Base-by-base conservation (phyloP, 2,329 filamentous ascomycete species). In the Rhinocladiella mackenziei region DNA sequence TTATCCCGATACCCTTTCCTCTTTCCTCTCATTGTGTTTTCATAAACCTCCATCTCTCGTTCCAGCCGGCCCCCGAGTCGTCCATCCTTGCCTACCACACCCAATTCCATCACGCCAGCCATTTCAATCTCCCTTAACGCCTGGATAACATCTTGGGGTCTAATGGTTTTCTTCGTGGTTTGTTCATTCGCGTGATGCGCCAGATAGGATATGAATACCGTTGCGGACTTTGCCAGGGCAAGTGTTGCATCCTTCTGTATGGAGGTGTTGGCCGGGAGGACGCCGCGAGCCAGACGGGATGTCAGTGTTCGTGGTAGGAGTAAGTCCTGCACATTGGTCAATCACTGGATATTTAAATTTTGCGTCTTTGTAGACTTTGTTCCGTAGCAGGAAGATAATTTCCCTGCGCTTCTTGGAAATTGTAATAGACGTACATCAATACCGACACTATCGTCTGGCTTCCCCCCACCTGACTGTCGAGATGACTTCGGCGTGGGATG, bases 191-290 rank as follows among this genome's bases (percentile, higher is more conserved):
- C 76, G 51, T 78, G 80, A 46, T 48, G n/a, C 34, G 35, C 46
- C 6, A 39, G 44, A 60, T 82, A 81, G 48, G 76, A 82, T 13
- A 83, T 75, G 61, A 83, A 83, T 3, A 83, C 80, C 3, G 80
- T 83, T 19, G 80, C 79, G 50, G 77, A 77, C 59, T 82, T 83
- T 38, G 78, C 76, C 50, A 83, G 74, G 5, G 80, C 80, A 11
- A 80, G 65, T 3, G 82, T 65, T 8, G 80, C 80, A 64, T 83
- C 80, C 63, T 81, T 81, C 56, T 81, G 76, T 29, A 83, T 78
- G 35, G 76, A 74, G 11, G 79, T 83, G 60, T 83, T 82, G 3
- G 80, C 70, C 1, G 80, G 79, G 3, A 83, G 68, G 5, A 80
- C 77, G 43, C 78, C 75, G 62, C 81, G 81, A 9, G 78, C 77